A percentile compares a stretch with the other conserved stretches of the same genome.
These are phyloP conservation scores for Kalmanozyma brasiliensis DNA, from an alignment of 1,284 basidiomycete species.

Conservation along the genomic window DNA sequence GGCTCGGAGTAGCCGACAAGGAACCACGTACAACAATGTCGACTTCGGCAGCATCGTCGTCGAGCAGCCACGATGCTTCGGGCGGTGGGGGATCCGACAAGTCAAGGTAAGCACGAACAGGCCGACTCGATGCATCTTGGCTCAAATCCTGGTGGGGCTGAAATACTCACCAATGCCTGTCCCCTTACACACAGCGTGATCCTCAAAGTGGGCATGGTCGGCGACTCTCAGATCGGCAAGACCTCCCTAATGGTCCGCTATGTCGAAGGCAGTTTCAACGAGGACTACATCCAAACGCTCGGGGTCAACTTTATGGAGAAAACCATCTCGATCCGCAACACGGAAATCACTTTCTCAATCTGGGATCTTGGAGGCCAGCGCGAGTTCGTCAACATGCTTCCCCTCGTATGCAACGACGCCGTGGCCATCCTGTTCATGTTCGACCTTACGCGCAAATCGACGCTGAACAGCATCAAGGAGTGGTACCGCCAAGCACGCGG, in stretches of 20 bases:
- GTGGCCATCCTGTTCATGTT: conserved; percentile 99
- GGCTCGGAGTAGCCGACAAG: not conserved
- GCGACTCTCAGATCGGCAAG: conserved; percentile 98
- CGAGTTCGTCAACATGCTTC: conserved; percentile 98
- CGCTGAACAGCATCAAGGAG: conserved; percentile 96
- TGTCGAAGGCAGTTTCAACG: conserved; percentile 70
- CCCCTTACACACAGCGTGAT: conserved; percentile 80
- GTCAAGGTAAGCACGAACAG: conserved; percentile 23
- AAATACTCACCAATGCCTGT: too few relatives aligned
- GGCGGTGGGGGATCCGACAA: conserved; percentile 27
- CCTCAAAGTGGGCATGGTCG: conserved; percentile 98
- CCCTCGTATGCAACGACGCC: conserved; percentile 94
- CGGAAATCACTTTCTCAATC: conserved; percentile 98
- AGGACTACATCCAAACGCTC: conserved; percentile 99
- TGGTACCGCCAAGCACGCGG: conserved; percentile 98
- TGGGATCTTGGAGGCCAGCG: conserved; percentile 98
- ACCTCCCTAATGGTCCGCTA: conserved; percentile 95
- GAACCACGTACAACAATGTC: conserved; percentile 20
- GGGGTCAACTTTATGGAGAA: conserved; percentile 98
- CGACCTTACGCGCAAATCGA: conserved; percentile 94
- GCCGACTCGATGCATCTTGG: too few relatives aligned
- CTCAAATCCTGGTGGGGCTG: too few relatives aligned
- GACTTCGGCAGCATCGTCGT: conserved; percentile 34
- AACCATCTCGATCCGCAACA: conserved; percentile 94
- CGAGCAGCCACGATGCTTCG: conserved; percentile 36